Evolutionary conservation across 2,329 filamentous ascomycete species (phyloP), one percentile per base, ranked within the genome.

Genomic region (Monosporascus cannonballus): DNA sequence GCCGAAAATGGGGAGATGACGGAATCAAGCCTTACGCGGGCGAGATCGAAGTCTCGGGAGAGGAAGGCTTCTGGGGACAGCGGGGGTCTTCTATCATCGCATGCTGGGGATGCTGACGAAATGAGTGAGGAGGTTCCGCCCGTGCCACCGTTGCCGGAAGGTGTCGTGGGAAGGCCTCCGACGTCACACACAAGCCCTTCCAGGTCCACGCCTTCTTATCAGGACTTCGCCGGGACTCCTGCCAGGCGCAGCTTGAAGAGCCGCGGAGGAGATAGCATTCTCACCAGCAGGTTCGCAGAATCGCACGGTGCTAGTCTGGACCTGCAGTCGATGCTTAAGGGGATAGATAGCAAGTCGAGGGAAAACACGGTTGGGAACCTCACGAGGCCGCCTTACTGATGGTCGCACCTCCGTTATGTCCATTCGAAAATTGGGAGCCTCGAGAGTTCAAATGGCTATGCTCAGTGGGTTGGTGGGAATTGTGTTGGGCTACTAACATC

Each of bases 111-210:
- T 14, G 66, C 63, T 24, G 66, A 66, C 3, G 56, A 11, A 59
- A 66, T 5, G 67, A 63, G 4, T 14, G 70, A 74, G 7, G 61
- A 64, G 0, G 77, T 83, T 7, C 80, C 80, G 3, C 80, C 80
- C 0, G 80, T 84, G 14, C 80, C 80, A 6, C 79, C 79, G 1
- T 64, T 84, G 56, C 80, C 79, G 18, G 66, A 59, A 3, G 62
- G 63, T 1, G 58, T 66, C 22, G 50, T 56, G 11, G 64, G 62
- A 15, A 63, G 57, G 49, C 56, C 59, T 17, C 53, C 55, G 37
- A 54, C 60, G 20, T 54, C 54, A 15, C 56, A 58, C 30, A 51
- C 47, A n/a, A 58, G 49, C 56, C 62, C 17, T 17, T 20, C 48
- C 66, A 55, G 54, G 64, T 50, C 53, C 60, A 67, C 52, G 50